Conservation (phyloP, 306 rosid genomes). For the Abrus pulchellus region DNA sequence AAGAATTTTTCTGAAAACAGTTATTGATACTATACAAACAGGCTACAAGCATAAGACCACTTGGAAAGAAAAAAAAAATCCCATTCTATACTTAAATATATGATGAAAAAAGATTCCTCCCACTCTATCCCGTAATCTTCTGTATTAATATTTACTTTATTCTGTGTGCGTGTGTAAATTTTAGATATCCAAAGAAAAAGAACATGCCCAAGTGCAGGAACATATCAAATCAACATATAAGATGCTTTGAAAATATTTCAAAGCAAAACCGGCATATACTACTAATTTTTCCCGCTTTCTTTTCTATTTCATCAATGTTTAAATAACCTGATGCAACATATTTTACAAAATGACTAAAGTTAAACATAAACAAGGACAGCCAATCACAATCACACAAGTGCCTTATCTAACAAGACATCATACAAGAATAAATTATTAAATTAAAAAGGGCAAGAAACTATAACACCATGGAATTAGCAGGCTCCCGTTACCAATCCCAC, state of each 20-base stretch:
- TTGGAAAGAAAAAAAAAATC: neutral
- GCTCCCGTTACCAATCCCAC: conserved; percentile 42
- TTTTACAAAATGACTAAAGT: conserved; percentile 39
- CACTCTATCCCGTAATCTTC: too few species aligned
- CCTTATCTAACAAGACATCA: conserved; percentile 43
- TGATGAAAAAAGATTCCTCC: neutral
- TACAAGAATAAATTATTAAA: conserved; percentile 39
- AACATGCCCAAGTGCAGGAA: neutral
- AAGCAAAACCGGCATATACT: neutral
- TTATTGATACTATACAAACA: too few species aligned
- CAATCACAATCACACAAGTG: conserved; percentile 22
- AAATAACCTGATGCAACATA: conserved; percentile 27
- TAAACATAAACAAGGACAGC: conserved; percentile 10
- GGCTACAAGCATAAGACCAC: neutral
- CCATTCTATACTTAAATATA: neutral
- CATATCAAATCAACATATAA: neutral
- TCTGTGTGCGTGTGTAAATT: neutral
- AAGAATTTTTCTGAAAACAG: too few species aligned
- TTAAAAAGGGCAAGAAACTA: conserved; percentile 21
- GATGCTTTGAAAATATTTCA: neutral
- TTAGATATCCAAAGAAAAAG: neutral
- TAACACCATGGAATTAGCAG: conserved; percentile 36
- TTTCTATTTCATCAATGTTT: conserved; percentile 31
- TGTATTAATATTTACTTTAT: neutral
- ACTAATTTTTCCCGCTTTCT: neutral